phyloP scores from a whole-genome alignment of 164 flowering plant genomes.

The Santalum album region DNA sequence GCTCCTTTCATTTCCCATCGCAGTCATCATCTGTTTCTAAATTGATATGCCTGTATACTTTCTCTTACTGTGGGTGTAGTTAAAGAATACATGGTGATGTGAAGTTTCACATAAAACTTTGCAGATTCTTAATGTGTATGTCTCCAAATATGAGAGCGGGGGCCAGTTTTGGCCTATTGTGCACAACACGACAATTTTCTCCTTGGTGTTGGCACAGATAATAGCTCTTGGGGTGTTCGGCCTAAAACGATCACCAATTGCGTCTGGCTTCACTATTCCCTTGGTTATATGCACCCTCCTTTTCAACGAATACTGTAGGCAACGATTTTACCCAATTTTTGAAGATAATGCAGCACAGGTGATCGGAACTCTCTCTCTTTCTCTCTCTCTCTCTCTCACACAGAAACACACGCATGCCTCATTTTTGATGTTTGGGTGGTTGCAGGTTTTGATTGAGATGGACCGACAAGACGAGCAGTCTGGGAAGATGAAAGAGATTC shows the following conservation, averaged over 20 bases:
- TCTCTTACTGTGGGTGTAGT: no score
- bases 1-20: no score
- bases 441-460: conserved; percentile 74
- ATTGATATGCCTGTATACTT: no score
- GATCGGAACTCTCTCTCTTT: conserved; percentile 2
- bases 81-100: not conserved
- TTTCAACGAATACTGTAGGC: conserved; percentile 76
- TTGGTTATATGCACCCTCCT: conserved; percentile 61
- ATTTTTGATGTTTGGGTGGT: conserved; percentile 3
- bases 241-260: conserved; percentile 54
- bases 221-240: conserved; percentile 86
- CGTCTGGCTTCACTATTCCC: conserved; percentile 75
- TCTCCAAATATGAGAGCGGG: conserved; percentile 61
- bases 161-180: conserved; percentile 84
- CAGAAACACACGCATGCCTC: not conserved
- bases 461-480: conserved; percentile 57
- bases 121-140: conserved; percentile 84
- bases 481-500: conserved; percentile 57
- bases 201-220: conserved; percentile 70
- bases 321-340: conserved; percentile 70
- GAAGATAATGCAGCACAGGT: conserved; percentile 57
- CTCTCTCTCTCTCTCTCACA: not conserved
- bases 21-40: no score
- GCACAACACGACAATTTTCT: conserved; percentile 80
- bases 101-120: conserved; percentile 6